Evolutionary conservation across 257 asterid species (phyloP).

Genomic region (Phtheirospermum japonicum): DNA sequence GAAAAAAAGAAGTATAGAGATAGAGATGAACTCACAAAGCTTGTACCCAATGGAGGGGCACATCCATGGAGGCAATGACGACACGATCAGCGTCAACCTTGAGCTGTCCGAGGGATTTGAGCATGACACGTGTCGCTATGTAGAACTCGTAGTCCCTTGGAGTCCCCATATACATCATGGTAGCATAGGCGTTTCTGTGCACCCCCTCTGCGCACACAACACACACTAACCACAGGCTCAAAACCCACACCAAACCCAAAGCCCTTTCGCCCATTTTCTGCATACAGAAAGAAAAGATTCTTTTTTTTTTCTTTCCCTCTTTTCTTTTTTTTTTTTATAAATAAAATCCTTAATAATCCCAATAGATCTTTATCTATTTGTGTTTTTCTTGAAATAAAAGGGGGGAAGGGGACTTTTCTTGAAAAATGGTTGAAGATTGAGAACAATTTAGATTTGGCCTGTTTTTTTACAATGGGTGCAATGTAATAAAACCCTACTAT

Average conservation of each 20-base stretch:
- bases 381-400: no score
- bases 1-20: no score
- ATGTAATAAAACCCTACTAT: no score
- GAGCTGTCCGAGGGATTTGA: conserved; percentile 54
- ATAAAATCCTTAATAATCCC: no score
- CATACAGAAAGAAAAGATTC: no score
- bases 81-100: conserved; percentile 79
- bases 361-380: no score
- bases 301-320: no score
- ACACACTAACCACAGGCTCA: conserved; percentile 10
- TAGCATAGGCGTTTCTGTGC: conserved; percentile 75
- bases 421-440: no score
- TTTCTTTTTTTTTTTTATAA: no score
- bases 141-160: conserved; percentile 95
- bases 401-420: no score
- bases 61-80: conserved; percentile 94
- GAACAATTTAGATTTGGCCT: no score
- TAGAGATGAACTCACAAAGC: conserved; percentile 83
- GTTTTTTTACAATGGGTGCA: no score
- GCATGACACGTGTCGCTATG: conserved; percentile 82
- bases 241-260: neutral
- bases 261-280: neutral
- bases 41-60: conserved; percentile 71
- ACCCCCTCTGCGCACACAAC: conserved; percentile 17
- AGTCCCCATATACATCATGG: conserved; percentile 98